phyloP scores from a whole-genome alignment of 176 grass and related monocot species.

The Hsuehochloa calcarea region DNA sequence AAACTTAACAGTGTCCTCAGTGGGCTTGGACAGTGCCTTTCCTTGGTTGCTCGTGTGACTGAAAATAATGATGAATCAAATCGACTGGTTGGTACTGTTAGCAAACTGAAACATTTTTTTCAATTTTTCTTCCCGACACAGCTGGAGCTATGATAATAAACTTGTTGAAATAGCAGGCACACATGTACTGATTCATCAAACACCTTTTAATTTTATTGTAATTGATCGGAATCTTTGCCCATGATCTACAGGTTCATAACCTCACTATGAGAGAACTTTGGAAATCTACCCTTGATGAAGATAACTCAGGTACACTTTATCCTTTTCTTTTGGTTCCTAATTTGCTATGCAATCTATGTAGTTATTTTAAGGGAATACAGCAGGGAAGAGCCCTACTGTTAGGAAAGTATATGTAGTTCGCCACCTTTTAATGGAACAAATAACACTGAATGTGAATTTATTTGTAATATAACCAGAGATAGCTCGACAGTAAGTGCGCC shows the following conservation, averaged over 20 bases:
- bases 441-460: background rate
- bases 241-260: slow-evolving; percentile 30
- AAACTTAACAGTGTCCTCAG: slow-evolving; percentile 82
- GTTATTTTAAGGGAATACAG: background rate
- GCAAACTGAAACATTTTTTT: background rate
- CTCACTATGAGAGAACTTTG: slow-evolving; percentile 21
- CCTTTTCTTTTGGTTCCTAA: background rate
- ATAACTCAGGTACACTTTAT: background rate
- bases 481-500: background rate
- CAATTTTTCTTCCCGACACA: background rate
- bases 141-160: background rate
- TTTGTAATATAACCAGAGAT: background rate
- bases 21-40: slow-evolving; percentile 78
- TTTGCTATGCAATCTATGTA: slow-evolving; percentile 11
- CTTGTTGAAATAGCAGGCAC: slow-evolving; percentile 8
- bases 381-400: background rate
- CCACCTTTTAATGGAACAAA: slow-evolving; percentile 18
- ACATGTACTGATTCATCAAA: background rate
- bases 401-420: background rate
- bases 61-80: slow-evolving; percentile 35
- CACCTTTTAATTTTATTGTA: slow-evolving; percentile 13
- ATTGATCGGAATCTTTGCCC: background rate
- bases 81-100: slow-evolving; percentile 50
- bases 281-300: slow-evolving; percentile 39
- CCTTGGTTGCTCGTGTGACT: slow-evolving; percentile 47